A percentile compares a stretch with the other conserved stretches of the same genome.
These are phyloP conservation scores for Parathielavia appendiculata DNA, from an alignment of 495 filamentous ascomycete genomes.

Conservation along the genomic window DNA sequence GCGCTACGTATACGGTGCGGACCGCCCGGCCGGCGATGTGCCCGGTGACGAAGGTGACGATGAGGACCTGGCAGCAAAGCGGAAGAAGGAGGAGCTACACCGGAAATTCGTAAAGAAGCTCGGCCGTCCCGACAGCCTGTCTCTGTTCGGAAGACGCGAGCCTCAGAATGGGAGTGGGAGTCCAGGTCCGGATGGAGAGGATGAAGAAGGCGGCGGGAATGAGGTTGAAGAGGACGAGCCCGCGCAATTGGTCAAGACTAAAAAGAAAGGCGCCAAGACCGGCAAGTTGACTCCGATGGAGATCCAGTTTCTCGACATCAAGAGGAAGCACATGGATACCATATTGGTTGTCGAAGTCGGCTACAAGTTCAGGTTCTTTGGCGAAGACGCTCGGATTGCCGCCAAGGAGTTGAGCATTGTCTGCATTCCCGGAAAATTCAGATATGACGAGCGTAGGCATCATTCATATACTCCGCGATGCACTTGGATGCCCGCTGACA, in stretches of 20 bases:
- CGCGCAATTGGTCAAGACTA: slow-evolving; percentile 39
- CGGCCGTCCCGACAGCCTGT: slow-evolving; percentile 73
- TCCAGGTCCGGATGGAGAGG: slow-evolving; percentile 43
- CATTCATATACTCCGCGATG: background rate
- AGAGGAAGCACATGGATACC: slow-evolving; percentile 84
- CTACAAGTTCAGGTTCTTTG: slow-evolving; percentile 97
- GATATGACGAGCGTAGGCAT: slow-evolving; percentile 80
- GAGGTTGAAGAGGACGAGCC: slow-evolving; percentile 48
- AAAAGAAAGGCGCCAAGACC: slow-evolving; percentile 68
- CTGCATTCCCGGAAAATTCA: slow-evolving; percentile 91
- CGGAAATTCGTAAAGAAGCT: slow-evolving; percentile 85
- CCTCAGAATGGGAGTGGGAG: slow-evolving; percentile 49
- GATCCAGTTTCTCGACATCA: slow-evolving; percentile 87
- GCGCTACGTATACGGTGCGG: slow-evolving; percentile 42
- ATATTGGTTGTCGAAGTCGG: slow-evolving; percentile 88
- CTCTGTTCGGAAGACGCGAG: slow-evolving; percentile 58
- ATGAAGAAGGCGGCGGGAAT: slow-evolving; percentile 37
- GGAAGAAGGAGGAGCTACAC: slow-evolving; percentile 66
- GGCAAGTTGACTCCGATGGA: slow-evolving; percentile 93
- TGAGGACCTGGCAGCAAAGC: slow-evolving; percentile 43
- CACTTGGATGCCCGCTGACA: slow-evolving; percentile 14
- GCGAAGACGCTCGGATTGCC: slow-evolving; percentile 89
- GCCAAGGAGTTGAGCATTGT: slow-evolving; percentile 91
- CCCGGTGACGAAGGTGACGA: slow-evolving; percentile 42
- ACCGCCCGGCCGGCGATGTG: slow-evolving; percentile 19